Evolutionary conservation across 371 early-diverging fungal species (phyloP).

Genomic region (Saksenaea vasiformis): DNA sequence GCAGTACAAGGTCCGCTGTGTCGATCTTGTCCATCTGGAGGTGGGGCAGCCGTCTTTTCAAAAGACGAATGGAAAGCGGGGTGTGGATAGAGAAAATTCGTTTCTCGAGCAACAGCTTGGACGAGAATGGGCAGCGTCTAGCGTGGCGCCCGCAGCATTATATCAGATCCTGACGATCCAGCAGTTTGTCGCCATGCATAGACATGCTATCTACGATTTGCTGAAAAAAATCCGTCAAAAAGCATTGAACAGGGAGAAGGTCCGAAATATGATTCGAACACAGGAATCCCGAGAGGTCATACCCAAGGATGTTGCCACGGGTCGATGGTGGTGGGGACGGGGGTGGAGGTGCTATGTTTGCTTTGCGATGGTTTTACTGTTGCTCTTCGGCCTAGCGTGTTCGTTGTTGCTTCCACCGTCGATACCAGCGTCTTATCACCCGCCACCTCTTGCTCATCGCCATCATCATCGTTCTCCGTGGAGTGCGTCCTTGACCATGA

Average conservation of each 20-base stretch:
- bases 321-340: background rate
- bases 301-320: background rate
- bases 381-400: background rate
- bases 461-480: background rate
- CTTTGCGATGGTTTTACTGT: too few relatives aligned
- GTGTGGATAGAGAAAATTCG: background rate
- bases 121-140: slow-evolving; percentile 30
- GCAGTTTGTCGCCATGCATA: slow-evolving; percentile 39
- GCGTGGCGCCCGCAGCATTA: slow-evolving; percentile 27
- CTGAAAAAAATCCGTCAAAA: slow-evolving; percentile 34
- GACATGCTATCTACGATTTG: slow-evolving; percentile 29
- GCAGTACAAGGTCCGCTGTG: slow-evolving; percentile 16
- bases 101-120: slow-evolving; percentile 16
- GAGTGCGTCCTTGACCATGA: slow-evolving; percentile 1
- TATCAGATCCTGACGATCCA: slow-evolving; percentile 44
- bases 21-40: slow-evolving; percentile 18
- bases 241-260: slow-evolving; percentile 19
- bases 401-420: background rate
- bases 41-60: slow-evolving; percentile 26
- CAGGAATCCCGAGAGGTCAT: background rate
- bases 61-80: background rate
- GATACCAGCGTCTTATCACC: background rate
- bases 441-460: background rate
- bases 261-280: slow-evolving; percentile 10
- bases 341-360: too few relatives aligned